Evolutionary conservation across 78 protist species (phyloP).

Genomic region (Pigoraptor vietnamica): DNA sequence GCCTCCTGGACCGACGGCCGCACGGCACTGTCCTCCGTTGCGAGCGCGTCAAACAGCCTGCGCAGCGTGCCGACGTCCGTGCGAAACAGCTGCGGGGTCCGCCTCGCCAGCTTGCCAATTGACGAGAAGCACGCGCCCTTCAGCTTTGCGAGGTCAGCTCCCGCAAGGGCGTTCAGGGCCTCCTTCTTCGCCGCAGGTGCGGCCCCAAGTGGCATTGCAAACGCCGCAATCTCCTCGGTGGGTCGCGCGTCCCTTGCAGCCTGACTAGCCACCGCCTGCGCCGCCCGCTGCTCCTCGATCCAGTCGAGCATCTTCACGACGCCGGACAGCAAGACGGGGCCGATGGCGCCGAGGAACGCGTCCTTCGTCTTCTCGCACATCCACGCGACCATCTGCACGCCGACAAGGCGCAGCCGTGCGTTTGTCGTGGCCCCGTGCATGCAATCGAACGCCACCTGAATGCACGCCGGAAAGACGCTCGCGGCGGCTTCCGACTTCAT

Average conservation of each 20-base stretch:
- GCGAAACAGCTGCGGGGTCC: neutral
- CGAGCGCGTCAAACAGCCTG: neutral
- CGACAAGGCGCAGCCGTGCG: conserved; percentile 27
- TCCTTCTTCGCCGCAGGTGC: neutral
- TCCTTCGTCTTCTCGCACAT: conserved; percentile 33
- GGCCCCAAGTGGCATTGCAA: neutral
- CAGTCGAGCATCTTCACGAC: conserved; percentile 25
- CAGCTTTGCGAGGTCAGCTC: neutral
- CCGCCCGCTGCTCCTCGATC: neutral
- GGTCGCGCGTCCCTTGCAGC: neutral
- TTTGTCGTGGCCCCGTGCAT: conserved; percentile 24
- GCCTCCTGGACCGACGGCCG: neutral
- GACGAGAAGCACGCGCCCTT: neutral
- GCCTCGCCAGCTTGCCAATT: neutral
- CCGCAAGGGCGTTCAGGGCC: neutral
- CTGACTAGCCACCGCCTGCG: neutral
- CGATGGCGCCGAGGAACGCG: conserved; percentile 2
- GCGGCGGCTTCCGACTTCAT: conserved; percentile 28
- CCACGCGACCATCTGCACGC: conserved; percentile 49
- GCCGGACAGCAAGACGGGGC: conserved; percentile 23
- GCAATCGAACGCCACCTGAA: conserved; percentile 43
- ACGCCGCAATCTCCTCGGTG: neutral
- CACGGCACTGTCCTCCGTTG: neutral
- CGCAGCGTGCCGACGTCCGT: neutral
- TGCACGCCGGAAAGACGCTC: conserved; percentile 33